Base-by-base conservation (phyloP, 2,329 filamentous ascomycete species). In the Xenoacremonium recifei region DNA sequence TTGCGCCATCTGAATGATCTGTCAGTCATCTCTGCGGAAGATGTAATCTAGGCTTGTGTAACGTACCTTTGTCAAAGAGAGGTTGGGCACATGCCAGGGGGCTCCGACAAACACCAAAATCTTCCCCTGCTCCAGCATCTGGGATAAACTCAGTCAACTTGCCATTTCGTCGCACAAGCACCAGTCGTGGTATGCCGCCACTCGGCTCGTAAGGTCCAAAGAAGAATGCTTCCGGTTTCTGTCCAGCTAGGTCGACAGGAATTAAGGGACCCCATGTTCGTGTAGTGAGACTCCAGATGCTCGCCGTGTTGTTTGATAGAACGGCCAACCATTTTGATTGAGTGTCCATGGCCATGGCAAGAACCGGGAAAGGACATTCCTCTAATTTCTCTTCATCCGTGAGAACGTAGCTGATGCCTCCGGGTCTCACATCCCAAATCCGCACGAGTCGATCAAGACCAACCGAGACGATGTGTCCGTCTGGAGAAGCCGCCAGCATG, bases 401-500 rank as follows among this genome's bases (percentile, higher is more conserved):
- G 11, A 73, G 53, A 9, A 71, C 58, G 37, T 74, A 76, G 49
- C 64, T 69, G 11, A 55, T 56, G 4, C 64, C 64, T 3, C 67
- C 66, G 5, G 66, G 65, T n/a, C 71, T 74, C 15, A 82, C 61
- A 55, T 84, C 71, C 83, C 84, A 88, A 2, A 88, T 69, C 13
- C 80, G 75, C 12, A 89, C 81, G 10, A 74, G 70, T 35, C 85
- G 76, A 56, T 92, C 88, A 1, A 92, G 69, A 1, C 83, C 84
- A 27, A 87, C 75, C 2, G 85, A 87, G 5, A 84, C 77, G 17
- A 91, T 65, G 39, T 84, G 73, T 0, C 85, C 85, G 38, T 79
- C 77, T 2, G 75, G 68, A 6, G 80, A 85, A 13, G 82, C 73
- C 5, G 74, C 66, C 45, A 92, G 65, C 58, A 83, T 76, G 11